Conservation (phyloP, 441 rosid species). For the Mallotus japonicus region DNA sequence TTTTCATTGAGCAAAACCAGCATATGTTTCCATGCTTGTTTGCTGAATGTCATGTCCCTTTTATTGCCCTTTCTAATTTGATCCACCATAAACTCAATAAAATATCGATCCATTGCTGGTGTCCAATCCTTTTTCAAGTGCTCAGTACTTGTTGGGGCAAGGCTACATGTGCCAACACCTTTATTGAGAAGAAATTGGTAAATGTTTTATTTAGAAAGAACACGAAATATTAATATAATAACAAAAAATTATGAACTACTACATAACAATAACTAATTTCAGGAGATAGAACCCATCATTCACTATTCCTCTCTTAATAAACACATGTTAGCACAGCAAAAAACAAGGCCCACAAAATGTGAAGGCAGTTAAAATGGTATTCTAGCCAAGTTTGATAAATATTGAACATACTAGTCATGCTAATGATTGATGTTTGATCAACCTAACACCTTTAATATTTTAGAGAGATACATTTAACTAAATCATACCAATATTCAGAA, state of each 20-base stretch:
- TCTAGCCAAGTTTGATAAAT: background rate
- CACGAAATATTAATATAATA: background rate
- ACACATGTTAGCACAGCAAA: background rate
- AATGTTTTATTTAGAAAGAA: slow-evolving; percentile 7
- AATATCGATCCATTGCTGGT: slow-evolving; percentile 41
- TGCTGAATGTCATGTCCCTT: slow-evolving; percentile 34
- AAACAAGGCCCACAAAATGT: background rate
- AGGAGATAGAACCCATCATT: background rate
- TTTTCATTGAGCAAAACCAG: slow-evolving; percentile 40
- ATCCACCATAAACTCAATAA: slow-evolving; percentile 49
- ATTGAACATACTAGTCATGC: background rate
- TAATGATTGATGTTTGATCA: background rate
- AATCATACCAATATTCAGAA: slow-evolving; percentile 40
- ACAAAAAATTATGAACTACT: background rate
- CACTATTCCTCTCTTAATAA: background rate
- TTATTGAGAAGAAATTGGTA: background rate
- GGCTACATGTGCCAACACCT: slow-evolving; percentile 32
- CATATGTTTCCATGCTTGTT: slow-evolving; percentile 49
- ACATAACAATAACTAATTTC: slow-evolving; percentile 5
- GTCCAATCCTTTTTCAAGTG: slow-evolving; percentile 42
- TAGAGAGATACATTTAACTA: background rate
- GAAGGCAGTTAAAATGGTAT: background rate
- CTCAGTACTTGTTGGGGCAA: slow-evolving; percentile 31
- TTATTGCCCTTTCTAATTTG: slow-evolving; percentile 38
- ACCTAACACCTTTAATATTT: background rate